Evolutionary conservation across 129 eudicot species (phyloP).

Genomic region (Glebionis coronaria): DNA sequence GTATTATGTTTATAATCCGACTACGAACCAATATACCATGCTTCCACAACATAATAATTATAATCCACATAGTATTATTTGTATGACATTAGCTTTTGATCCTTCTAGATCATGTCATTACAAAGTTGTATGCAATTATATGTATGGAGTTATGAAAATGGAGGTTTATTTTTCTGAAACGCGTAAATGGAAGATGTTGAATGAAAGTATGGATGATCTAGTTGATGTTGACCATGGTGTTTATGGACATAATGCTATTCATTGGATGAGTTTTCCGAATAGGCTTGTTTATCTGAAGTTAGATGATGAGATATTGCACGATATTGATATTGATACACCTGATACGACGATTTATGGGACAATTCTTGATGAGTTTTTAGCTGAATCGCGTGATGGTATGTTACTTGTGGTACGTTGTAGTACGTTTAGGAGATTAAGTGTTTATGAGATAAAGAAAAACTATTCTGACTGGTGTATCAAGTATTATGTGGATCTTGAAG

Average conservation of each 20-base stretch:
- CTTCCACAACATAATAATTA: constrained; percentile 29
- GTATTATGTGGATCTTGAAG: constrained; percentile 38
- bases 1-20: constrained; percentile 37
- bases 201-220: constrained; percentile 30
- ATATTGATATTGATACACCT: constrained; percentile 29
- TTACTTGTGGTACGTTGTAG: constrained; percentile 33
- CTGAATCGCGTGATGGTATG: constrained; percentile 36
- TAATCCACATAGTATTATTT: constrained; percentile 22
- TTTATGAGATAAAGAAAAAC: constrained; percentile 32
- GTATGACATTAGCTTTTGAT: constrained; percentile 38
- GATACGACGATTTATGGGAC: constrained; percentile 30
- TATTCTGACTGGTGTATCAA: constrained; percentile 31
- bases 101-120: constrained; percentile 26
- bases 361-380: constrained; percentile 30
- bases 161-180: constrained; percentile 32
- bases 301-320: constrained; percentile 13
- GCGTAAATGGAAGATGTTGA: constrained; percentile 22
- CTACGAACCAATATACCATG: constrained; percentile 20
- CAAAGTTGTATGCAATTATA: constrained; percentile 32
- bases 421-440: constrained; percentile 26
- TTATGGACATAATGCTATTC: constrained; percentile 33
- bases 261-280: constrained; percentile 36
- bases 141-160: constrained; percentile 16
- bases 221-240: constrained; percentile 34
- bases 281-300: constrained; percentile 29